A percentile compares a stretch with the other conserved stretches of the same genome.
These are phyloP conservation scores for Eucalyptus pauciflora DNA, from an alignment of 345 rosid species.

Conservation along the genomic window DNA sequence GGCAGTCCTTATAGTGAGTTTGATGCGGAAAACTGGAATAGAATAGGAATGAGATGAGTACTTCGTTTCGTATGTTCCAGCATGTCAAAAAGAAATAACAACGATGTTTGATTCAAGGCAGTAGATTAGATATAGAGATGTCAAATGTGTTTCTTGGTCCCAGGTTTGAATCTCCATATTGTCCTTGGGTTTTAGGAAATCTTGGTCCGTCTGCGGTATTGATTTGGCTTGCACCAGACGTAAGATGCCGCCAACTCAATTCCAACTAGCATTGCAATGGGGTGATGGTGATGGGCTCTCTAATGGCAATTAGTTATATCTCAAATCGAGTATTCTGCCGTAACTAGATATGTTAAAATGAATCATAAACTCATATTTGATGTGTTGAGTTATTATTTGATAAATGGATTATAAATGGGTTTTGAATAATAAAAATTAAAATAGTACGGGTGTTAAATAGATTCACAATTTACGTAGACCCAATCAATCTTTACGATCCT, in stretches of 20 bases:
- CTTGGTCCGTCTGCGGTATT: neutral
- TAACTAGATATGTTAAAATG: neutral
- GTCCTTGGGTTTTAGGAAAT: neutral
- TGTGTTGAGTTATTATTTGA: fast-evolving
- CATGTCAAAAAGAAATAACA: neutral
- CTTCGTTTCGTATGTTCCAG: neutral
- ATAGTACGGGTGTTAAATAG: neutral
- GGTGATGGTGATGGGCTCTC: neutral
- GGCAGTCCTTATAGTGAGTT: neutral
- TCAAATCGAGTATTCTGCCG: neutral
- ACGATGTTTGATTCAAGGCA: neutral
- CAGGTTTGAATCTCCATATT: neutral
- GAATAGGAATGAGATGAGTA: neutral
- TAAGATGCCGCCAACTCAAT: neutral
- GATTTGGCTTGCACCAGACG: neutral
- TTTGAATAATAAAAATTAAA: neutral
- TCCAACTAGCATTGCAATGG: neutral
- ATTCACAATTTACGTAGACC: neutral
- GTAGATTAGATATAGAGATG: neutral
- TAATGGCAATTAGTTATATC: neutral
- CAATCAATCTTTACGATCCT: too few species aligned
- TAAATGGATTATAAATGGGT: too few species aligned
- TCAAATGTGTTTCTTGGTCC: neutral
- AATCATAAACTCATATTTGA: neutral
- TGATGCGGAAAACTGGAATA: neutral